phyloP scores from a whole-genome alignment of 2,329 filamentous ascomycete species.

The Monilinia fructicola region DNA sequence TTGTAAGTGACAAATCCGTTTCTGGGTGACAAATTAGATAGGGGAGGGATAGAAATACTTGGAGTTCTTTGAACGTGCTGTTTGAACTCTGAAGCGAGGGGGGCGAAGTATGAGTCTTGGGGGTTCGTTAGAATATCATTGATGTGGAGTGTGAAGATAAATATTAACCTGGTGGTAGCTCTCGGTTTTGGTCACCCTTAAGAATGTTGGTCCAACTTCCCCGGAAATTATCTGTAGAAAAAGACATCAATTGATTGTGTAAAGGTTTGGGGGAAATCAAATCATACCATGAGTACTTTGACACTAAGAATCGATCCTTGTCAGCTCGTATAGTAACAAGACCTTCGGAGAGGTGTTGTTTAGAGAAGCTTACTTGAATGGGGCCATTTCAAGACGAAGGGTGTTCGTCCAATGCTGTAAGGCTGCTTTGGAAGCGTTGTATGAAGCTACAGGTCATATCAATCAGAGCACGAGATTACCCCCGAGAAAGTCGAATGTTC shows the following conservation, averaged over 20 bases:
- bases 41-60: conserved; percentile 22
- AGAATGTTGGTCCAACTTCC: conserved; percentile 39
- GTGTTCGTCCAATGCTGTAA: conserved; percentile 38
- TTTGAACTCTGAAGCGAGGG: conserved; percentile 30
- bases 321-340: too few relatives aligned
- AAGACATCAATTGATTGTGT: background rate
- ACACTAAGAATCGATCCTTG: background rate
- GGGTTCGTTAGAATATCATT: background rate
- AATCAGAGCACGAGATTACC: background rate
- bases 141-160: background rate
- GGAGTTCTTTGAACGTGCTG: conserved; percentile 33
- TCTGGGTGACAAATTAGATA: too few relatives aligned
- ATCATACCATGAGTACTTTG: background rate
- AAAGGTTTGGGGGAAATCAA: background rate
- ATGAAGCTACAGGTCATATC: conserved; percentile 29
- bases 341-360: background rate
- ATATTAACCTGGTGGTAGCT: conserved; percentile 31
- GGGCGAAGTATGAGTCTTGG: conserved; percentile 33
- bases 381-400: conserved; percentile 29
- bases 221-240: conserved; percentile 31
- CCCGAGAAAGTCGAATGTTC: background rate
- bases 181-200: conserved; percentile 29
- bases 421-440: conserved; percentile 48
- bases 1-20: too few relatives aligned
- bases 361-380: conserved; percentile 29